Conservation (phyloP, 2,329 filamentous ascomycete species). For the Scedosporium dehoogii region DNA sequence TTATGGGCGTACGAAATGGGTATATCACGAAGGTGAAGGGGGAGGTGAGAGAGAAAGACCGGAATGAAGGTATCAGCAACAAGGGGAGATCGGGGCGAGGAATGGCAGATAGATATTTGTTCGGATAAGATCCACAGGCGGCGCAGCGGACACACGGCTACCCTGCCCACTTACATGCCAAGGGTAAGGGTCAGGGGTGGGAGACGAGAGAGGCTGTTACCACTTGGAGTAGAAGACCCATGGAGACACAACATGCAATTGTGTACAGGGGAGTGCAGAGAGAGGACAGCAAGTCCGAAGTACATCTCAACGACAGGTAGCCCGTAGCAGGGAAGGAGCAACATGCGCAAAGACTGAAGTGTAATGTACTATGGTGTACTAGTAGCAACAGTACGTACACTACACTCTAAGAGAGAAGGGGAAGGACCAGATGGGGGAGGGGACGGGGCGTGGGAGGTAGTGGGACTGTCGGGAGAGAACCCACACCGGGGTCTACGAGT, state of each 20-base stretch:
- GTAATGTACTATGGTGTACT: too few species aligned
- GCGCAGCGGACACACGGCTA: conserved; percentile 4
- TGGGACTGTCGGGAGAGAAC: not conserved
- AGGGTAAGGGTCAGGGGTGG: conserved; percentile 2
- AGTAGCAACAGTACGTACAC: too few species aligned
- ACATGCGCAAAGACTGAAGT: too few species aligned
- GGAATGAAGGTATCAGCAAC: not conserved
- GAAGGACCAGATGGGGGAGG: not conserved
- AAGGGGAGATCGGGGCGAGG: not conserved
- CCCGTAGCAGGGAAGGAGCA: too few species aligned
- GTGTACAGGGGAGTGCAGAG: too few species aligned
- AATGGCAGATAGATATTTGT: conserved; percentile 6
- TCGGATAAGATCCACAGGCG: conserved; percentile 12
- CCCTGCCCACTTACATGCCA: conserved; percentile 8
- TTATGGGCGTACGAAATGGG: not conserved
- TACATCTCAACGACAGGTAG: too few species aligned
- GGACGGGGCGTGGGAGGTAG: not conserved
- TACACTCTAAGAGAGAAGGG: too few species aligned
- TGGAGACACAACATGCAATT: not conserved
- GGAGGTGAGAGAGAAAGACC: not conserved
- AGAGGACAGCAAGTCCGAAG: too few species aligned
- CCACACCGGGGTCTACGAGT: not conserved
- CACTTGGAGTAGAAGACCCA: not conserved
- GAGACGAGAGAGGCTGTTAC: not conserved
- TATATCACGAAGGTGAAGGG: not conserved